Percentiles rank a stretch among this genome's conserved stretches.
phyloP scores from a whole-genome alignment of 2,329 filamentous ascomycete species.

The Aspergillus pseudonomiae region DNA sequence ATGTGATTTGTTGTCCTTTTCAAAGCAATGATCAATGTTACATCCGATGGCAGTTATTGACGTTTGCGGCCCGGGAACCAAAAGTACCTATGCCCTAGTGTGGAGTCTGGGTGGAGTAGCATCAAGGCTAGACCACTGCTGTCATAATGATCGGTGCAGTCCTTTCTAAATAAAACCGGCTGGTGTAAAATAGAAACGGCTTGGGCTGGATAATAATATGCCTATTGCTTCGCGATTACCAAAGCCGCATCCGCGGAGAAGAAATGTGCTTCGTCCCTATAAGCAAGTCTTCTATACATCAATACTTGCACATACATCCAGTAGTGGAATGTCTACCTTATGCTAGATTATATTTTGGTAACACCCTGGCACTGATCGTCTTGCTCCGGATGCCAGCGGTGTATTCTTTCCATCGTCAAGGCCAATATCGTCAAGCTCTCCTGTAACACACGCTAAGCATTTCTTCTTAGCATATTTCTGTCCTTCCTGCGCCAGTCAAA shows the following conservation, averaged over 20 bases:
- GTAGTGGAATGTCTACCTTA: too few species aligned
- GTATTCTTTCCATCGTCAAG: too few species aligned
- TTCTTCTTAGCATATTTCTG: too few species aligned
- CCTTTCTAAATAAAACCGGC: background rate
- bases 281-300: background rate
- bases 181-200: background rate
- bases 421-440: too few species aligned
- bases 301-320: too few species aligned
- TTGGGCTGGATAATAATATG: background rate
- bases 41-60: background rate
- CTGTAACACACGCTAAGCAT: too few species aligned
- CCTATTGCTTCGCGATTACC: background rate
- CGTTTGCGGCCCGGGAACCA: background rate
- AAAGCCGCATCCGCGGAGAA: rapidly evolving
- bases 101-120: background rate
- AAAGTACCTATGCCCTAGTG: background rate
- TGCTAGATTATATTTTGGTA: too few species aligned
- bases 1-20: background rate
- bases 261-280: background rate
- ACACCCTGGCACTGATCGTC: too few species aligned
- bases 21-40: background rate
- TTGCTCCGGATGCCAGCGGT: too few species aligned
- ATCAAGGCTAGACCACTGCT: background rate
- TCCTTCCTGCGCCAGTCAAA: too few species aligned
- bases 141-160: background rate